Percentiles rank a stretch among this genome's conserved stretches.
Evolutionary conservation across 371 early-diverging fungal genomes (phyloP).

Genomic region (Mortierella sp.): DNA sequence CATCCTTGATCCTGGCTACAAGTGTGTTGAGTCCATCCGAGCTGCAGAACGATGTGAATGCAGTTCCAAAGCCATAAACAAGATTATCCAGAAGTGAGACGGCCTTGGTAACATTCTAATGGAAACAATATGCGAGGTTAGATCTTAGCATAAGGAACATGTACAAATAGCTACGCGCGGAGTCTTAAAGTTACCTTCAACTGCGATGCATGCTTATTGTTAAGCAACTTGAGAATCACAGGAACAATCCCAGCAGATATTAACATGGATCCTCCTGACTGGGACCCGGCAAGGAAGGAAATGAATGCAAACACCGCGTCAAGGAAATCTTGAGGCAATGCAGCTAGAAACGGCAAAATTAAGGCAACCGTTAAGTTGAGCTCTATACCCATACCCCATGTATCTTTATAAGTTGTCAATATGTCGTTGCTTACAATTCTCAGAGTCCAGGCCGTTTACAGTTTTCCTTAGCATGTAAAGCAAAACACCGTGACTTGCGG

Average conservation of each 20-base stretch:
- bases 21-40: slow-evolving; percentile 85
- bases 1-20: slow-evolving; percentile 82
- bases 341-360: slow-evolving; percentile 28
- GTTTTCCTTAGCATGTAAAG: slow-evolving; percentile 83
- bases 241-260: slow-evolving; percentile 92
- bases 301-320: slow-evolving; percentile 88
- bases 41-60: slow-evolving; percentile 85
- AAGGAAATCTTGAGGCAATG: slow-evolving; percentile 78
- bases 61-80: slow-evolving; percentile 79
- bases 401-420: not conserved
- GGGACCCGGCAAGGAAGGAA: slow-evolving; percentile 79
- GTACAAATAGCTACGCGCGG: not conserved
- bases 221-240: slow-evolving; percentile 73
- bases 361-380: not conserved
- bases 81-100: slow-evolving; percentile 85
- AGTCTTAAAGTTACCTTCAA: slow-evolving; percentile 64
- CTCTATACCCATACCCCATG: not conserved
- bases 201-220: slow-evolving; percentile 62
- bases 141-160: not conserved
- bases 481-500: slow-evolving; percentile 93
- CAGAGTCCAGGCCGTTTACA: slow-evolving; percentile 63
- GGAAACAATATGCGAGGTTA: not conserved
- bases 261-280: slow-evolving; percentile 90
- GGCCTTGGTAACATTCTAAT: slow-evolving; percentile 74
- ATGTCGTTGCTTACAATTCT: slow-evolving; percentile 34